These are phyloP conservation scores for Capronia coronata DNA, from an alignment of 2,329 filamentous ascomycete species.

Conservation along the genomic window DNA sequence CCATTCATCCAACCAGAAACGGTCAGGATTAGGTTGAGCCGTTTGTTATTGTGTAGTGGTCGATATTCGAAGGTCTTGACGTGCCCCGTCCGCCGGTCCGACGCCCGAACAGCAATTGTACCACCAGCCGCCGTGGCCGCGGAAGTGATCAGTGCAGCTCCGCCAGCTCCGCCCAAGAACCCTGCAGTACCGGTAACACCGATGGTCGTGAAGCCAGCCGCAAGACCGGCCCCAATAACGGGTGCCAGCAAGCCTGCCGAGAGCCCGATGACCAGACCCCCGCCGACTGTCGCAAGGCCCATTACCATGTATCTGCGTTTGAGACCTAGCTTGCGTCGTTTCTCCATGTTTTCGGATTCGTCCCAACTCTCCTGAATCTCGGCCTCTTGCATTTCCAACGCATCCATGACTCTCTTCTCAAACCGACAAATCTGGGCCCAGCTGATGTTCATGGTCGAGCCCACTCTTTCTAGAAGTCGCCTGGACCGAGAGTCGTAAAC, in stretches of 20 bases:
- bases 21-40: conserved; percentile 90
- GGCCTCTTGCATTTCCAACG: conserved; percentile 93
- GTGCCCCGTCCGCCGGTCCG: conserved; percentile 78
- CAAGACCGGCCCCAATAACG: conserved; percentile 86
- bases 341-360: conserved; percentile 88
- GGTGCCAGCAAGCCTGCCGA: conserved; percentile 88
- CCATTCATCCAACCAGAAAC: conserved; percentile 98
- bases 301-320: conserved; percentile 87
- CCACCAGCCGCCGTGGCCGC: conserved; percentile 78
- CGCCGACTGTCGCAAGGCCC: conserved; percentile 92
- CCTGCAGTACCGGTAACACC: conserved; percentile 81
- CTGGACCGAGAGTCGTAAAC: conserved; percentile 86
- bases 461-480: conserved; percentile 74
- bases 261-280: conserved; percentile 87
- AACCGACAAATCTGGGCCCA: conserved; percentile 95
- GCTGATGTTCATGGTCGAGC: conserved; percentile 68
- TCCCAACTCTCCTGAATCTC: conserved; percentile 97
- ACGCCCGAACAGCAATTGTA: conserved; percentile 77
- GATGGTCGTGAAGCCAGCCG: conserved; percentile 90
- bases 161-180: conserved; percentile 86
- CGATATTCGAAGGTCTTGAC: conserved; percentile 97
- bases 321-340: conserved; percentile 69
- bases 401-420: conserved; percentile 93
- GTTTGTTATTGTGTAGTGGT: conserved; percentile 94
- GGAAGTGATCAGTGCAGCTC: conserved; percentile 89